phyloP scores from a whole-genome alignment of 1,139 yeast species.

The Wickerhamomyces sp. region DNA sequence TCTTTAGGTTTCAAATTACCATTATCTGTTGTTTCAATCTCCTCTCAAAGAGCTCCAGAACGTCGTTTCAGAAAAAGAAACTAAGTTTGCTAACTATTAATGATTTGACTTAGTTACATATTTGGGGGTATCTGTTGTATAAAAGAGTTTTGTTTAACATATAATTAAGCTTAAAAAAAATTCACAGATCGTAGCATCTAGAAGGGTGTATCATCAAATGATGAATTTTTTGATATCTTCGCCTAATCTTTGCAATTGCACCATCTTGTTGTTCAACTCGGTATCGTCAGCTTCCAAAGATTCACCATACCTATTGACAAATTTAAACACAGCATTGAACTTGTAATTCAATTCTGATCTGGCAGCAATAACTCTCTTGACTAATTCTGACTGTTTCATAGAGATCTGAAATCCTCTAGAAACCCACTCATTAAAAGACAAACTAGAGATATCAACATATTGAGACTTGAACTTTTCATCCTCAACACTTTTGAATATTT shows the following conservation, averaged over 20 bases:
- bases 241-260: slow-evolving; percentile 34
- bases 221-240: slow-evolving; percentile 34
- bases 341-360: slow-evolving; percentile 36
- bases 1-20: slow-evolving; percentile 96
- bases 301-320: slow-evolving; percentile 35
- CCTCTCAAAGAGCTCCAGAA: slow-evolving; percentile 85
- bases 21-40: slow-evolving; percentile 83
- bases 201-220: slow-evolving; percentile 8
- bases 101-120: slow-evolving; percentile 2
- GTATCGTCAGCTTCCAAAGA: slow-evolving; percentile 32
- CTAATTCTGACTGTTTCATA: slow-evolving; percentile 28
- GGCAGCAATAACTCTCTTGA: slow-evolving; percentile 30
- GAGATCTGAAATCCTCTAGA: slow-evolving; percentile 29
- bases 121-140: slow-evolving; percentile 17
- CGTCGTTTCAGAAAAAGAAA: slow-evolving; percentile 96
- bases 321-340: slow-evolving; percentile 29
- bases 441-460: slow-evolving; percentile 26
- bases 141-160: slow-evolving; percentile 9
- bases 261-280: slow-evolving; percentile 31
- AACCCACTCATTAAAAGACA: slow-evolving; percentile 34
- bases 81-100: slow-evolving; percentile 36
- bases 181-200: slow-evolving; percentile 1
- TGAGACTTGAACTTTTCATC: slow-evolving; percentile 13
- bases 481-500: slow-evolving; percentile 14
- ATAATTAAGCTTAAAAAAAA: slow-evolving; percentile 14